Conservation (phyloP, 495 filamentous ascomycete species). For the Penicillium psychrofluorescens region DNA sequence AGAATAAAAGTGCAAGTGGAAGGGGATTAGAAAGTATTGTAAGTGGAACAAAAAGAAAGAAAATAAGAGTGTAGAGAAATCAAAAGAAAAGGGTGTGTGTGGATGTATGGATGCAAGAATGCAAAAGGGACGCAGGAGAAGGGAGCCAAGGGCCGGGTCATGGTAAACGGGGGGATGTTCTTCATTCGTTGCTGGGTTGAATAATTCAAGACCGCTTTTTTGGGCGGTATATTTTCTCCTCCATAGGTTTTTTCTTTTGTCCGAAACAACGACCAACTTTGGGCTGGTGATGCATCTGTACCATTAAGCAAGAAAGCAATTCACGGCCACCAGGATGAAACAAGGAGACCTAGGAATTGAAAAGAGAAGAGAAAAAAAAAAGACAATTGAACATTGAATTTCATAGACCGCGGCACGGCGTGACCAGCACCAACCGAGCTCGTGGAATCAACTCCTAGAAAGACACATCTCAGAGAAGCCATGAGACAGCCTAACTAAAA, state of each 20-base stretch:
- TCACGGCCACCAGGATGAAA: not conserved
- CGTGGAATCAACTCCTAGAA: conserved; percentile 9
- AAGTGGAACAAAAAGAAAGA: too few relatives aligned
- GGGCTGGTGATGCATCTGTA: not conserved
- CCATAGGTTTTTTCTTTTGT: conserved; percentile 1
- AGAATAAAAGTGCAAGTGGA: too few relatives aligned
- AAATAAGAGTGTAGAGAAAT: conserved; percentile 2
- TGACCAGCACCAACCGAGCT: conserved; percentile 37
- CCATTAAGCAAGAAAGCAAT: not conserved
- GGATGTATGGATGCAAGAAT: conserved; percentile 10
- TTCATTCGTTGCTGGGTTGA: conserved; percentile 26
- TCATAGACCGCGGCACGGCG: conserved; percentile 21
- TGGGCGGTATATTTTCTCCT: conserved; percentile 5
- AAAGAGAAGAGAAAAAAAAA: conserved; percentile 7
- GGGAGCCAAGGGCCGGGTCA: conserved; percentile 3
- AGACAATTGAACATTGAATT: conserved; percentile 1
- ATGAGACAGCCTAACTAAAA: conserved; percentile 20
- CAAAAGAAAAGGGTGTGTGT: conserved; percentile 2
- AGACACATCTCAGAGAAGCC: conserved; percentile 6
- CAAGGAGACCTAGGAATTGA: conserved; percentile 8
- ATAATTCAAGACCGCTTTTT: conserved; percentile 20
- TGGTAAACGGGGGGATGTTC: conserved; percentile 14
- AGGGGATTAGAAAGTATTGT: too few relatives aligned
- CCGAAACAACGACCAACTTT: not conserved
- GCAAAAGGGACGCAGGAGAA: conserved; percentile 1